Evolutionary conservation across 352 stramenopile genomes (phyloP).

Genomic region (Phytophthora syringae): DNA sequence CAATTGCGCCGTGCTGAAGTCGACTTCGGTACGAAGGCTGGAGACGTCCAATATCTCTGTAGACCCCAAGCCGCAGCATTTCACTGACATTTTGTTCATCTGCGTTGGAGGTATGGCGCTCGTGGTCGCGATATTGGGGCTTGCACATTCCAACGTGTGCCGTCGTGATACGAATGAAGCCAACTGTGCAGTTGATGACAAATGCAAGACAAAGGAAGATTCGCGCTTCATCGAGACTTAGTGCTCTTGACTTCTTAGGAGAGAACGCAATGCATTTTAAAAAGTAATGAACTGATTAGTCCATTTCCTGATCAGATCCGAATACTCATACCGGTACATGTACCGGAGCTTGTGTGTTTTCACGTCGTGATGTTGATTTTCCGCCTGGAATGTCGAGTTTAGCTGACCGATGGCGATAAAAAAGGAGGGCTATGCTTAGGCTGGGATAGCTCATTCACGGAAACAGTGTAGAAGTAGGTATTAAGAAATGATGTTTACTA

Average conservation of each 20-base stretch:
- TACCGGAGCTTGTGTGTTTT: no score
- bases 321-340: no score
- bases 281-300: no score
- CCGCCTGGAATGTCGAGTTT: no score
- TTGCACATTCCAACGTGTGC: slow-evolving; percentile 23
- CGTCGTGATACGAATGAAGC: background rate
- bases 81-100: slow-evolving; percentile 4
- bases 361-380: no score
- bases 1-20: slow-evolving; percentile 10
- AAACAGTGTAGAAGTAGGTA: no score
- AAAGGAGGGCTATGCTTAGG: no score
- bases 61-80: background rate
- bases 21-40: slow-evolving; percentile 1
- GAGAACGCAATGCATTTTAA: no score
- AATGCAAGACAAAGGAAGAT: background rate
- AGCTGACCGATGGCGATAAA: no score
- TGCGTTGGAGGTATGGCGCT: slow-evolving; percentile 27
- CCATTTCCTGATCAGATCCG: no score
- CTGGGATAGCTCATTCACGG: no score
- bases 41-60: background rate
- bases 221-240: background rate
- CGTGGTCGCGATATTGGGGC: slow-evolving; percentile 20
- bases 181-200: slow-evolving; percentile 7
- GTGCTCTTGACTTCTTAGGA: background rate
- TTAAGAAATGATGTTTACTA: no score